Base-by-base conservation (phyloP, 345 rosid species). In the Barbarea vulgaris region DNA sequence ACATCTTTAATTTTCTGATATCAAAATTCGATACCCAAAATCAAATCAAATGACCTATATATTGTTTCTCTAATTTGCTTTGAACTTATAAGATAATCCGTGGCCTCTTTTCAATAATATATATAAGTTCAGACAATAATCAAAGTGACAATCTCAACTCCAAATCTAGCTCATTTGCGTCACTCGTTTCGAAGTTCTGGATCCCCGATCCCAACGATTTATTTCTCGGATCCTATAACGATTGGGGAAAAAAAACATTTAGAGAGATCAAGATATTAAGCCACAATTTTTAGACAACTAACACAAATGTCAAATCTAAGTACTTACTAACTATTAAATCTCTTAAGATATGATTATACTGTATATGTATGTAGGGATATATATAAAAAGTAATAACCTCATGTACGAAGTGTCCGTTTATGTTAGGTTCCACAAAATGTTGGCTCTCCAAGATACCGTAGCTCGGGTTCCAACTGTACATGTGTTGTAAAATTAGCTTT, bases 121-220 rank as follows among this genome's bases (percentile, higher is more conserved):
- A 55, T 19, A 54, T 25, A 12, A 63, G 19, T 19, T 55, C 46
- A 77, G 65, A 27, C 59, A 55, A 36, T 15, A 47, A 37, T 81
- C 69, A 87, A 73, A 89, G 85, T 10, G 86, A 95, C 61, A 95
- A 73, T 85, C 89, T 89, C 44, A 95, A 89, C 83, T 95, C 99
- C 90, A 95, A 87, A 76, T 95, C 98, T 41, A 77, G 83, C 74
- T 89, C 99, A 82, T 84, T 90, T 64, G 77, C 73, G 62, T 91
- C 95, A 69, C 85, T 87, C 27, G 95, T 75, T 68, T 87, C 94
- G 2, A 90, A 88, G 64, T 87, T 84, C 53, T 81, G 91, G 76
- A 84, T 86, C 81, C 82, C 75, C 2, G 94, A 89, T 22, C 90
- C 93, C 85, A 80, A 24, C 7, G 91, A 85, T 64, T 60, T 46